Base-by-base conservation (phyloP, 257 asterid species). In the Jacaranda copaia region DNA sequence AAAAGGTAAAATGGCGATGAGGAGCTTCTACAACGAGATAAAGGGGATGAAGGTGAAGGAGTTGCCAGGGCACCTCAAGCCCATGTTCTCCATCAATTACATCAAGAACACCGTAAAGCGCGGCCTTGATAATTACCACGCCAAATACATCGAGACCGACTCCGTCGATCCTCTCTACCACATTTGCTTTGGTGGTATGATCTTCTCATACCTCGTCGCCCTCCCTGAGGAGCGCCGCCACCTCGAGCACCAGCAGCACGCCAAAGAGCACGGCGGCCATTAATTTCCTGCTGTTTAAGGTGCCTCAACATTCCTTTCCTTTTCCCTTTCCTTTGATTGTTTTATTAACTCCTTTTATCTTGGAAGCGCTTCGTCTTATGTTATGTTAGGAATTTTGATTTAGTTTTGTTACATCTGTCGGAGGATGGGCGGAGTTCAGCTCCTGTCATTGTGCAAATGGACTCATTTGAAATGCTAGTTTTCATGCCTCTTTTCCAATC, bases 201-300 rank as follows among this genome's bases (percentile, higher is more conserved):
- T 83, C 59, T 80, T 94, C 39, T 92, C 98, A 42, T 94, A 92
- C 87, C 92, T 94, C 81, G 80, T 94, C 16, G 96, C 96, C 73
- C 96, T 94, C 40, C 99, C 99, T 0, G 97, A 94, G 90, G 99
- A 94, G 93, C 99, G 98, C 75, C 98, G 99, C 49, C 99, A 94
- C 77, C 97, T 92, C 74, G 87, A 81, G 73, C 98, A 93, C 80
- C 82, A 87, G 84, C 88, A 90, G 61, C 32, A 25, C 32, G 32
- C 32, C 32, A 25, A 25, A 25, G 77, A 83, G 59, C 84, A 81
- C 72, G 91, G 82, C 46, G 84, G 72, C 36, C 97, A 88, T 77
- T 89, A 88, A 91, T 80, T 76, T 57, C 45, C 15, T 19, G 5
- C 32, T 57, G 58, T 19, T 63, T 77, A 12, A 78, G 84, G 86